phyloP scores from a whole-genome alignment of 2,329 filamentous ascomycete species.

The Fusarium verrucosum region DNA sequence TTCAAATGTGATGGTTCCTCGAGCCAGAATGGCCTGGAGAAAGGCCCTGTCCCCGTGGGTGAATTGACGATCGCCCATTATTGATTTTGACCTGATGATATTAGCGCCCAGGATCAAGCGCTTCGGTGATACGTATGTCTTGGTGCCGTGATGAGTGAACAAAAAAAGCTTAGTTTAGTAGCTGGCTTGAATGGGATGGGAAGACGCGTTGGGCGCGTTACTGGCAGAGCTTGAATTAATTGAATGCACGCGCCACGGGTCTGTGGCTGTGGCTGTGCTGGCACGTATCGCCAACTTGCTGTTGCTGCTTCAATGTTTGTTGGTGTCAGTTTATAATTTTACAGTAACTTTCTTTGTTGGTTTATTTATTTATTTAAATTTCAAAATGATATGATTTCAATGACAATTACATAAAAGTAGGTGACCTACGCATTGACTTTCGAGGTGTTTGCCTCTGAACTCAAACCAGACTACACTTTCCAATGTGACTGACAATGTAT shows the following conservation, averaged over 20 bases:
- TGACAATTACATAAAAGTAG: not conserved
- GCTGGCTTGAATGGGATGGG: not conserved
- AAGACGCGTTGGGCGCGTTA: constrained; percentile 36
- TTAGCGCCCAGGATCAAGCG: not conserved
- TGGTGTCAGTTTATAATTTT: not conserved
- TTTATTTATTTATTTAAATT: not conserved
- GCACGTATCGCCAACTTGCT: not conserved
- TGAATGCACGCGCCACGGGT: constrained; percentile 9
- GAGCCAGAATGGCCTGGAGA: constrained; percentile 85
- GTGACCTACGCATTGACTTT: too few species aligned
- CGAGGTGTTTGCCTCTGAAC: too few species aligned
- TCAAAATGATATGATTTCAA: too few species aligned
- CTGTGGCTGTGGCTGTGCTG: constrained; percentile 8
- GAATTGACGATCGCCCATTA: constrained; percentile 52
- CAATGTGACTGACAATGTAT: too few species aligned
- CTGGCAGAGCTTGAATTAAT: constrained; percentile 12
- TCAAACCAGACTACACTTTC: too few species aligned
- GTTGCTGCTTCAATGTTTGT: not conserved
- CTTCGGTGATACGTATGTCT: not conserved
- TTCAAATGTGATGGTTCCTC: constrained; percentile 77
- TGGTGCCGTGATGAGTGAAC: not conserved
- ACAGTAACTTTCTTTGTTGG: not conserved
- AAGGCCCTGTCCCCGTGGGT: constrained; percentile 83
- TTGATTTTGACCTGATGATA: constrained; percentile 36
- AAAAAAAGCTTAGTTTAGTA: not conserved